A percentile compares a stretch with the other conserved stretches of the same genome.
These are phyloP conservation scores for Nemania abortiva DNA, from an alignment of 2,329 filamentous ascomycete genomes.

Conservation along the genomic window DNA sequence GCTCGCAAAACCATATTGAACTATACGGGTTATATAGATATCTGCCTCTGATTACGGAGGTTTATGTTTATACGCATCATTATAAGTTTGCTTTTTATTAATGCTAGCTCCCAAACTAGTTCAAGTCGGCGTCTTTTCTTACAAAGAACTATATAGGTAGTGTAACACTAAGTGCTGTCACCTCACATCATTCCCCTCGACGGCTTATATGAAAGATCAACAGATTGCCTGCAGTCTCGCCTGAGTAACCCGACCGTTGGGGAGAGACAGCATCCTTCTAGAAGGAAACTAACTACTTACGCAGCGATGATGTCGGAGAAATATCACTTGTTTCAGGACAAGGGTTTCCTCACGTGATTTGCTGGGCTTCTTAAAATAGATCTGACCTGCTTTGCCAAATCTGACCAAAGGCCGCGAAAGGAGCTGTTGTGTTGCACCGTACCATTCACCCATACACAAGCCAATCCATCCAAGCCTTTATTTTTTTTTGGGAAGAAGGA, in stretches of 20 bases:
- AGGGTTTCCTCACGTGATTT: conserved; percentile 37
- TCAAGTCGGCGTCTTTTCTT: conserved; percentile 16
- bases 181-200: neutral
- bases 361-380: conserved; percentile 37
- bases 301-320: conserved; percentile 12
- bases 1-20: neutral
- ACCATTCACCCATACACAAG: conserved; percentile 15
- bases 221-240: conserved; percentile 1
- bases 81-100: conserved; percentile 31
- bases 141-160: conserved; percentile 17
- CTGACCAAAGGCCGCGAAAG: conserved; percentile 33
- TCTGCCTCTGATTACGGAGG: neutral
- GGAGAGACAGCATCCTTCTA: neutral
- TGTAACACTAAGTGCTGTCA: conserved; percentile 8
- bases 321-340: conserved; percentile 16
- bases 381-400: conserved; percentile 36
- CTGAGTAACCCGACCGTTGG: neutral
- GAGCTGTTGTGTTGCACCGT: conserved; percentile 30
- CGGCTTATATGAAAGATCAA: neutral
- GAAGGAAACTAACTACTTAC: conserved; percentile 17
- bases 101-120: conserved; percentile 19
- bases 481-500: neutral
- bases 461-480: neutral
- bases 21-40: neutral
- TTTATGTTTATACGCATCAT: neutral